Evolutionary conservation across 1,284 basidiomycete species (phyloP), one percentile per base, ranked within the genome.

Genomic region (Ustilago esculenta): DNA sequence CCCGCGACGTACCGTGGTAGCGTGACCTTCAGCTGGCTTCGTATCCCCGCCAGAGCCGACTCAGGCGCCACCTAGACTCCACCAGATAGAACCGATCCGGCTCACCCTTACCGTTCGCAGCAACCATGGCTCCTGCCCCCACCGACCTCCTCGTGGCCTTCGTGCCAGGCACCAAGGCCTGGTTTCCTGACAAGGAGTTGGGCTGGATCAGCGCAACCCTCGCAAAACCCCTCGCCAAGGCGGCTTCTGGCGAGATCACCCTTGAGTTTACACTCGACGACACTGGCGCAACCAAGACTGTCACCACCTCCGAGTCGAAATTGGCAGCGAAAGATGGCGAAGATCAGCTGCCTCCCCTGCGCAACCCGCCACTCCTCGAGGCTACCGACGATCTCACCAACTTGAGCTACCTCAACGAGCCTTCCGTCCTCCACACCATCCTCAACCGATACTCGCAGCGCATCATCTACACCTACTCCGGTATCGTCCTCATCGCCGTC

Each of bases 391-490:
- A 99, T 85, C 86, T 99, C 80, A 95, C 96, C 43, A 96, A 94
- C 61, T 87, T 99, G 78, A 96, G 93, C 56, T 94, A 98, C 85
- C 86, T 99, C 75, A 98, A 98, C 81, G 96, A 99, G 83, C 95
- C 95, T 53, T 32, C 76, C 94, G 95, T 98, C 35, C 86, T 99
- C 41, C 94, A 98, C 82, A 96, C 95, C 39, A 98, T 98, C 76
- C 89, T 92, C 35, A 96, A 95, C 82, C 90, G 96, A 77, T 98
- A 98, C 85, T 92, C 90, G 18, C 92, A 95, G 76, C 93, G 96
- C 82, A 92, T 92, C 82, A 98, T 98, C 76, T 98, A 99, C 83
- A 98, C 96, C 34, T 98, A 98, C 84, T 95, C 92, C 66, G 96
- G 96, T 76, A 98, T 98, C 77, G 86, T 96, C 59, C 88, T 96